phyloP scores from a whole-genome alignment of 169 alveolate genomes.

The Babesia ovis region DNA sequence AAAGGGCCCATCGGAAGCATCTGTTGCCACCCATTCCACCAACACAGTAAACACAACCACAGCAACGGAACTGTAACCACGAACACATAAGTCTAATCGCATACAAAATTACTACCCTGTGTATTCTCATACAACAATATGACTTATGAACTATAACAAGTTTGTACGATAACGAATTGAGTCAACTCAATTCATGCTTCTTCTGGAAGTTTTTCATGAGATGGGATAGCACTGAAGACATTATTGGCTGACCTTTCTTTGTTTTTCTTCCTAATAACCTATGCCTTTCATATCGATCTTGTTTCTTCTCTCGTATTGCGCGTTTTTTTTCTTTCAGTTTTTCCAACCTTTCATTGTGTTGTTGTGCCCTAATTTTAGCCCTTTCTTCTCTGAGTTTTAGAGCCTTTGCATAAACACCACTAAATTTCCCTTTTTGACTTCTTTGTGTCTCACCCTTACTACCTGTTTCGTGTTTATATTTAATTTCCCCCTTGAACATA shows the following conservation, averaged over 20 bases:
- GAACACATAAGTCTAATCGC: background rate
- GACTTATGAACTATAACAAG: too few species aligned
- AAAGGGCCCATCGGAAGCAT: background rate
- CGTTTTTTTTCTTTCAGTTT: constrained; percentile 46
- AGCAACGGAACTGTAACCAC: background rate
- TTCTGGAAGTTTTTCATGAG: constrained; percentile 52
- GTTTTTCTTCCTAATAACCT: constrained; percentile 57
- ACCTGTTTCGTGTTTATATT: background rate
- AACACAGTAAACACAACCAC: background rate
- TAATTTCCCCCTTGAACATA: background rate
- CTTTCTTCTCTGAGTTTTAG: constrained; percentile 31
- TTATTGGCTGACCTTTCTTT: constrained; percentile 64
- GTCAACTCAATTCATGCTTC: background rate
- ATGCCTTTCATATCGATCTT: constrained; percentile 47
- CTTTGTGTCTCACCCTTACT: background rate
- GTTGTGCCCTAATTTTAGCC: constrained; percentile 18
- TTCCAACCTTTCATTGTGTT: constrained; percentile 28
- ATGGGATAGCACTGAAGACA: constrained; percentile 58
- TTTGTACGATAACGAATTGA: background rate
- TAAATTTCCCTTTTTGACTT: constrained; percentile 6
- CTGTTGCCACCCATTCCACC: background rate
- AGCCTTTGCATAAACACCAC: constrained; percentile 51
- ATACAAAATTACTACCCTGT: background rate
- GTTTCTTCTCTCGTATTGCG: constrained; percentile 50
- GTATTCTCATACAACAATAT: too few species aligned